Conservation (phyloP, 1,139 yeast genomes). For the Eremothecium gossypii region DNA sequence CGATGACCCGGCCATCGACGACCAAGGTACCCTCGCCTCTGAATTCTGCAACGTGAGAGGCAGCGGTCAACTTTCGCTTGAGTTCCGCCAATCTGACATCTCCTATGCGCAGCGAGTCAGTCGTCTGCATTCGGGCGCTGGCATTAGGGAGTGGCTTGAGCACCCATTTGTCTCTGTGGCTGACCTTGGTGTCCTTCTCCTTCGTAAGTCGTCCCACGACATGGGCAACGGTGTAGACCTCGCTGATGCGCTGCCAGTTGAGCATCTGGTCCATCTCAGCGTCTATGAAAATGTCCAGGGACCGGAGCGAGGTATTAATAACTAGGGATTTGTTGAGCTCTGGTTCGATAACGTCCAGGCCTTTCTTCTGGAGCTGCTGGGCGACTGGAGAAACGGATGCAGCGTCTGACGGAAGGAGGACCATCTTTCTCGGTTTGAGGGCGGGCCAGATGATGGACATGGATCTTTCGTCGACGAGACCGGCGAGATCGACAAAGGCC, state of each 20-base stretch:
- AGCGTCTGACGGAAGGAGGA: constrained; percentile 39
- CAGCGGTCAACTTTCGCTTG: constrained; percentile 48
- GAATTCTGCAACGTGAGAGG: constrained; percentile 72
- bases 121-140: constrained; percentile 18
- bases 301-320: constrained; percentile 54
- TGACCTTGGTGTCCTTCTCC: constrained; percentile 24
- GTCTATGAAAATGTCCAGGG: constrained; percentile 66
- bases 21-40: constrained; percentile 90
- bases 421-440: constrained; percentile 67
- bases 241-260: constrained; percentile 79
- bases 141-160: constrained; percentile 22
- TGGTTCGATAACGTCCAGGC: constrained; percentile 31
- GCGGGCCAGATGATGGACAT: constrained; percentile 69
- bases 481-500: constrained; percentile 73
- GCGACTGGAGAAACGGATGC: constrained; percentile 12
- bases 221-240: constrained; percentile 76
- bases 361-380: constrained; percentile 22
- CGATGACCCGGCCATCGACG: constrained; percentile 67
- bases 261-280: constrained; percentile 53
- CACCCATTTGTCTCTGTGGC: constrained; percentile 17
- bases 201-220: constrained; percentile 62
- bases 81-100: constrained; percentile 79
- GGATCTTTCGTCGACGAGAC: constrained; percentile 79
- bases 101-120: constrained; percentile 61
- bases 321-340: constrained; percentile 37